phyloP scores from a whole-genome alignment of 2,329 filamentous ascomycete genomes.

The Parastagonospora avenae region DNA sequence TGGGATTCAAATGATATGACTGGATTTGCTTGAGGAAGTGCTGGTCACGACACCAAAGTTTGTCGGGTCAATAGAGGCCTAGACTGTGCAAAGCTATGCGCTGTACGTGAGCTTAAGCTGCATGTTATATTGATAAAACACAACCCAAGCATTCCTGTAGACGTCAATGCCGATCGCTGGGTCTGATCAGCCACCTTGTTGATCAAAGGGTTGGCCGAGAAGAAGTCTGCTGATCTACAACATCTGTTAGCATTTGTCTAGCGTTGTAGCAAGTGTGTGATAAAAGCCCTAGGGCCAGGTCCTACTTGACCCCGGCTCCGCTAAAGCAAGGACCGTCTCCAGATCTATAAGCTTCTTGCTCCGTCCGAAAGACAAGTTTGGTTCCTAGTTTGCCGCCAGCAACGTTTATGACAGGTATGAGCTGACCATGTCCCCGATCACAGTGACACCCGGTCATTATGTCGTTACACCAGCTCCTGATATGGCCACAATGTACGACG shows the following conservation, averaged over 20 bases:
- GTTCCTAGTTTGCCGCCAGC: slow-evolving; percentile 1
- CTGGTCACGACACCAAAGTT: too few relatives aligned
- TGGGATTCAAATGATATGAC: too few relatives aligned
- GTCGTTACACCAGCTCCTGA: neutral
- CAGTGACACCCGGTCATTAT: slow-evolving; percentile 2
- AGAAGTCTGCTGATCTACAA: too few relatives aligned
- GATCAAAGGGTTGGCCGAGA: too few relatives aligned
- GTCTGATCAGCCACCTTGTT: too few relatives aligned
- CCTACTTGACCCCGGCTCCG: too few relatives aligned
- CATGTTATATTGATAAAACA: neutral
- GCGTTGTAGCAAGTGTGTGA: neutral
- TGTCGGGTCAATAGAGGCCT: too few relatives aligned
- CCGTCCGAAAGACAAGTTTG: neutral
- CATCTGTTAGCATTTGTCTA: neutral
- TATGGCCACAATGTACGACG: neutral
- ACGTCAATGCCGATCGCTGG: too few relatives aligned
- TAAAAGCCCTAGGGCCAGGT: neutral
- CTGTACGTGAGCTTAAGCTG: neutral
- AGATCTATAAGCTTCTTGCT: neutral
- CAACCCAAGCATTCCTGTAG: neutral
- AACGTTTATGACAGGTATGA: slow-evolving; percentile 14
- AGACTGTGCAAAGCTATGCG: neutral
- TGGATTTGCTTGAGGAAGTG: too few relatives aligned
- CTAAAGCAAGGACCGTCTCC: neutral
- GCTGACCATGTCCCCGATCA: neutral